phyloP scores from a whole-genome alignment of 2,329 filamentous ascomycete genomes.

The Fusarium mangiferae region DNA sequence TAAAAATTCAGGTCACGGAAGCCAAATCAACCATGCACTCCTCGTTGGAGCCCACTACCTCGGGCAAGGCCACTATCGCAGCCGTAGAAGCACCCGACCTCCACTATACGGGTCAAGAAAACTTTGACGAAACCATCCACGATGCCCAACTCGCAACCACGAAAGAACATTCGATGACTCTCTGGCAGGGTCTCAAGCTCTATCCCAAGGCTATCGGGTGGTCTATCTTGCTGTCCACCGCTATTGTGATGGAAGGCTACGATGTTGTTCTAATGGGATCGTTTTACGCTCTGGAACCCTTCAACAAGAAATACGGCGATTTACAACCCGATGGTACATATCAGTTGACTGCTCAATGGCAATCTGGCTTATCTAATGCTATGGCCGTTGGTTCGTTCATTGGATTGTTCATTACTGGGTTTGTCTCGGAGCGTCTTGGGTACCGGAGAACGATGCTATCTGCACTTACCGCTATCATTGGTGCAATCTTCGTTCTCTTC shows the following conservation, averaged over 20 bases:
- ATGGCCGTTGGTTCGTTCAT: conserved; percentile 29
- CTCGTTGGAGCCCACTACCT: neutral
- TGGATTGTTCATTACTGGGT: conserved; percentile 32
- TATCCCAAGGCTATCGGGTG: conserved; percentile 36
- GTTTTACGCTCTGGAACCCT: conserved; percentile 33
- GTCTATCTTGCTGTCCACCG: conserved; percentile 32
- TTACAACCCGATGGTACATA: conserved; percentile 22
- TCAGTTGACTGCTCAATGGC: conserved; percentile 33
- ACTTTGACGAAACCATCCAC: neutral
- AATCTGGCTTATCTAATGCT: conserved; percentile 27
- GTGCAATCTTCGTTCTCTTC: conserved; percentile 37
- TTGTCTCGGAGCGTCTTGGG: conserved; percentile 26
- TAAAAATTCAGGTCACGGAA: neutral
- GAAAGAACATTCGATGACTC: conserved; percentile 48
- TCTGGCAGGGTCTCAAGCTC: conserved; percentile 17
- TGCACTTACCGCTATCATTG: conserved; percentile 49
- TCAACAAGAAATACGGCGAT: conserved; percentile 32
- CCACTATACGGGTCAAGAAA: neutral
- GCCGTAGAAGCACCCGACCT: neutral
- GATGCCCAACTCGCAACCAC: conserved; percentile 20
- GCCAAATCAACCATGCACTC: neutral
- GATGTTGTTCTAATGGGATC: conserved; percentile 34
- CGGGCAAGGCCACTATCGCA: neutral
- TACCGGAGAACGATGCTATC: conserved; percentile 62
- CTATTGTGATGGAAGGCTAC: conserved; percentile 39